Evolutionary conservation across 2,329 filamentous ascomycete species (phyloP).

Genomic region (Aspergillus cejpii): DNA sequence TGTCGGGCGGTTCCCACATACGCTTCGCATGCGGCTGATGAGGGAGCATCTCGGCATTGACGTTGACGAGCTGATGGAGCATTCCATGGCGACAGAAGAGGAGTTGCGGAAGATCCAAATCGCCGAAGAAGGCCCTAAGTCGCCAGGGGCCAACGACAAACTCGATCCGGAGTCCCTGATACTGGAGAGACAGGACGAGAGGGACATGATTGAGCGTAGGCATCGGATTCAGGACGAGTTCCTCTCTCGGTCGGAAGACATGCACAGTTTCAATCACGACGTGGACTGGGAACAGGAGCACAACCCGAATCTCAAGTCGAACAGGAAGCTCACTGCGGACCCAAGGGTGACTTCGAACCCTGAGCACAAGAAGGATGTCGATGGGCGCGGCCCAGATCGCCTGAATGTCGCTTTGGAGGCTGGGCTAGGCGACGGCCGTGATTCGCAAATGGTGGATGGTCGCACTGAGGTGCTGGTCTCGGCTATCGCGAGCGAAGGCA

Average conservation of each 20-base stretch:
- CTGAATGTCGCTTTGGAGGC: slow-evolving; percentile 61
- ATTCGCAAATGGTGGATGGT: slow-evolving; percentile 61
- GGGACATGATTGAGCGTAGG: slow-evolving; percentile 39
- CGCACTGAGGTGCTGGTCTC: slow-evolving; percentile 64
- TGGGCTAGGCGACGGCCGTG: slow-evolving; percentile 58
- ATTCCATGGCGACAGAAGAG: slow-evolving; percentile 63
- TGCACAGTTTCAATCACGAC: slow-evolving; percentile 70
- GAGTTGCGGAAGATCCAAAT: slow-evolving; percentile 56
- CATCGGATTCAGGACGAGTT: slow-evolving; percentile 51
- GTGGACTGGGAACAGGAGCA: slow-evolving; percentile 56
- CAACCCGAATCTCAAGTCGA: slow-evolving; percentile 51
- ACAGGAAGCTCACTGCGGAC: slow-evolving; percentile 52
- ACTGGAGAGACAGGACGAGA: slow-evolving; percentile 36
- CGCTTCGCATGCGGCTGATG: slow-evolving; percentile 88
- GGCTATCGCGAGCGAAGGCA: slow-evolving; percentile 57
- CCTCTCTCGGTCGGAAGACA: slow-evolving; percentile 49
- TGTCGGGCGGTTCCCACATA: slow-evolving; percentile 88
- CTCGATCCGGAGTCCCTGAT: slow-evolving; percentile 28
- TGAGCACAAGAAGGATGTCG: slow-evolving; percentile 66
- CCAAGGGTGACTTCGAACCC: slow-evolving; percentile 54
- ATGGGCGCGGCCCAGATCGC: slow-evolving; percentile 68
- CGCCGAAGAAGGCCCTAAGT: slow-evolving; percentile 40
- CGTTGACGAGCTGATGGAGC: slow-evolving; percentile 80
- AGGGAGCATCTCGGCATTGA: slow-evolving; percentile 94
- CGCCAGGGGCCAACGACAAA: slow-evolving; percentile 18